A percentile compares a stretch with the other conserved stretches of the same genome.
Evolutionary conservation across 163 green algal species (phyloP).

Genomic region (Chlamydomonas reinhardtii): DNA sequence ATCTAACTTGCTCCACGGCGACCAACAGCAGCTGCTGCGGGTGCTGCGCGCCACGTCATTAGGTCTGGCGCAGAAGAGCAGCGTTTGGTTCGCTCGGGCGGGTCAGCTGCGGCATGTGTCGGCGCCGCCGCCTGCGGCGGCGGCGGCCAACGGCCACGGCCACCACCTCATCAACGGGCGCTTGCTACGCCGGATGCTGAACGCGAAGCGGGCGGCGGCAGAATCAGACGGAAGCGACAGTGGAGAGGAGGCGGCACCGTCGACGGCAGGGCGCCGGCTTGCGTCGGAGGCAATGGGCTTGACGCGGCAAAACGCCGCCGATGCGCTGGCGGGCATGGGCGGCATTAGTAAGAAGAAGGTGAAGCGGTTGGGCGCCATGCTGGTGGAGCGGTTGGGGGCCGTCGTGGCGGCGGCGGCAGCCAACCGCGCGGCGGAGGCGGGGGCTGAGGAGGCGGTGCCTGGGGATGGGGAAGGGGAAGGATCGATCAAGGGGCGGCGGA

Average conservation of each 20-base stretch:
- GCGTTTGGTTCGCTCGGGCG: conserved; percentile 3
- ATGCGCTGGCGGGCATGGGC: no score
- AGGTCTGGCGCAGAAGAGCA: background rate
- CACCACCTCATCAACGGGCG: background rate
- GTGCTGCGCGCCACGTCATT: conserved; percentile 12
- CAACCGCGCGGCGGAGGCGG: background rate
- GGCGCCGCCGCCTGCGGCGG: background rate
- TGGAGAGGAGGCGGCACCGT: no score
- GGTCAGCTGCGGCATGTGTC: conserved; percentile 24
- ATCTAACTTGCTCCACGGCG: no score
- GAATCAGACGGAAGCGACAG: no score
- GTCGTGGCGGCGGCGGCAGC: background rate
- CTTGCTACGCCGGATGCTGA: no score
- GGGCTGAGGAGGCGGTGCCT: no score
- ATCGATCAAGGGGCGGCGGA: background rate
- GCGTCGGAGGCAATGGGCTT: no score
- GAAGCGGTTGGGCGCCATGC: background rate
- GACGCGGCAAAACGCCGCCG: no score
- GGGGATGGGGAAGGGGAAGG: background rate
- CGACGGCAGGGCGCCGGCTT: no score
- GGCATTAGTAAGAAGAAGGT: background rate
- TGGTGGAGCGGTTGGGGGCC: background rate
- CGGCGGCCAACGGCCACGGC: background rate
- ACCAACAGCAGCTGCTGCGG: background rate
- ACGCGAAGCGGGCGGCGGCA: no score